Evolutionary conservation across 2,329 filamentous ascomycete genomes (phyloP).

Genomic region (Berkeleyomyces rouxiae): DNA sequence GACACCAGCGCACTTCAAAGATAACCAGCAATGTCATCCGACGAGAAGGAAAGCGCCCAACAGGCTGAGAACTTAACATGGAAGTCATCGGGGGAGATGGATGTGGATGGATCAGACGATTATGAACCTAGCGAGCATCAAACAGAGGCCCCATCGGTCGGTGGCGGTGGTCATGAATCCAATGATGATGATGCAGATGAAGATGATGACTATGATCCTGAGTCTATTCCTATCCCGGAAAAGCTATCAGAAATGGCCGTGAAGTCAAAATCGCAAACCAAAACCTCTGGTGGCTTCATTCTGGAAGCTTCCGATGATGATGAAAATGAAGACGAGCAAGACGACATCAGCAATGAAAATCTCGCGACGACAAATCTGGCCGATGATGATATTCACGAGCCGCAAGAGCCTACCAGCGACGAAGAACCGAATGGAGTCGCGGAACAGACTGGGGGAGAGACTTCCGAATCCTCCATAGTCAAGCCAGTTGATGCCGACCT

Average conservation of each 20-base stretch:
- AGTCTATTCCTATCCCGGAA: slow-evolving; percentile 31
- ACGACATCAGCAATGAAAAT: background rate
- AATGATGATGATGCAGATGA: slow-evolving; percentile 25
- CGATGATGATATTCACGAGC: slow-evolving; percentile 6
- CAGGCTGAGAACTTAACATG: slow-evolving; percentile 2
- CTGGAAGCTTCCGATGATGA: slow-evolving; percentile 44
- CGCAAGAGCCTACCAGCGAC: background rate
- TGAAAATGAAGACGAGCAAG: slow-evolving; percentile 24
- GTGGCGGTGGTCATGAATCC: slow-evolving; percentile 10
- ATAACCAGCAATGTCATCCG: slow-evolving; percentile 1
- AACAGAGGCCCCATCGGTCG: slow-evolving; percentile 11
- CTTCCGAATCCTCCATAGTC: background rate
- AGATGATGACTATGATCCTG: slow-evolving; percentile 41
- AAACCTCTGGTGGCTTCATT: slow-evolving; percentile 42
- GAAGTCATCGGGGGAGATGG: slow-evolving; percentile 6
- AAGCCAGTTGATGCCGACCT: background rate
- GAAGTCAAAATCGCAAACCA: slow-evolving; percentile 31
- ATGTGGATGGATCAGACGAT: slow-evolving; percentile 13
- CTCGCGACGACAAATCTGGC: background rate
- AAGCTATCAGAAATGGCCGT: slow-evolving; percentile 22
- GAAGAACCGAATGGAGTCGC: background rate
- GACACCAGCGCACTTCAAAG: background rate
- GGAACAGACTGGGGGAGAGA: background rate
- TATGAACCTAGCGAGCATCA: slow-evolving; percentile 14
- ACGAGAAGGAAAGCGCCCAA: slow-evolving; percentile 4